Evolutionary conservation across 2,329 filamentous ascomycete genomes (phyloP), one percentile per base, ranked within the genome.

Genomic region (Talaromyces albobiverticillius): DNA sequence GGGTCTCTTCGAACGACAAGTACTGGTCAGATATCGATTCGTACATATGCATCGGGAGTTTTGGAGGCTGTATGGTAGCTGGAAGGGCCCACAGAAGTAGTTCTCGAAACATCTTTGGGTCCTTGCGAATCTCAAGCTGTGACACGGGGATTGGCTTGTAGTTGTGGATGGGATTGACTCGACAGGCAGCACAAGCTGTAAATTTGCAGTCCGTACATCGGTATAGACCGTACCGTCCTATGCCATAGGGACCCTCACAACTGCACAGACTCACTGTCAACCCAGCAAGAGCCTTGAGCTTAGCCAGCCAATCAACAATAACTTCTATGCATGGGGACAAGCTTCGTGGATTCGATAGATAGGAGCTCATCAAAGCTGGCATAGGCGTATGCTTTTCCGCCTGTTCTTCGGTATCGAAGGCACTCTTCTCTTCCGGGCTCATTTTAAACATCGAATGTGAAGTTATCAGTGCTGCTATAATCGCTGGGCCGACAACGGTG

Each of bases 401-500:
- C n/a, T 18, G 9, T 18, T 59, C 32, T 4, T 58, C 58, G 41
- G 54, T 54, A 26, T 56, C 56, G 26, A 41, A 20, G n/a, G n/a
- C 34, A 13, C 18, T 18, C 18, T 29, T 25, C 20, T 51, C 46
- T 18, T 40, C 41, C 6, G 32, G 16, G 13, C 20, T 14, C 20
- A 32, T 10, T 20, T 26, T 46, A 10, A 55, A 18, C 40, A 55
- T 23, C 9, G 42, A 36, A 42, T 46, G 42, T 22, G 41, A 55
- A 32, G 68, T 64, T 34, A 84, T 78, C 1, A 92, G 67, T 0
- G 82, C 79, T 1, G 82, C 74, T 2, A 89, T 62, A 1, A 88
- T 78, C 0, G 82, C 80, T 1, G 81, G 76, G 2, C 85, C 86
- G 9, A 91, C 82, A 1, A 90, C 86, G 0, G 88, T 87, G 0